Evolutionary conservation across 1,139 yeast genomes (phyloP), one percentile per base, ranked within the genome.

Genomic region (Saccharomyces hybrid): DNA sequence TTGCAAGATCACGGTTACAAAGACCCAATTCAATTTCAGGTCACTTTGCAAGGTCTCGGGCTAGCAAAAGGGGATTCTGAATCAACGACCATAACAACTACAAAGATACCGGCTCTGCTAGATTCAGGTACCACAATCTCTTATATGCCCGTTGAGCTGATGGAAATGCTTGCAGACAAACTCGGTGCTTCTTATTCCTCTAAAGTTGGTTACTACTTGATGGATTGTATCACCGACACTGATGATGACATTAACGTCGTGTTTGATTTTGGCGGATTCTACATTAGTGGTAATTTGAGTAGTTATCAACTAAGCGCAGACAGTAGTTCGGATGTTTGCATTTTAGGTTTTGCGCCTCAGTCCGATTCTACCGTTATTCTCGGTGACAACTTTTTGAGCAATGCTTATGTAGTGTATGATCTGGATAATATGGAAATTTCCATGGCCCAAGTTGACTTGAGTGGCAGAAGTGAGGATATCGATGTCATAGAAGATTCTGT

Each of bases 351-450:
- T 4, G 57, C 69, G 27, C 59, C 65, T 24, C 63, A 70, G 28
- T 66, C 66, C 27, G 70, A 64, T 47, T 65, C 63, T 21, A 52
- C 64, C 0, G 68, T 71, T 52, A 72, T 81, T 14, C 67, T 88
- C 19, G 96, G 96, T 51, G 95, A 87, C 68, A 78, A 83, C 47
- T 83, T 88, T 69, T 72, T 89, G 61, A 78, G 88, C 58, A 75
- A 79, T 54, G 89, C 88, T 9, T 89, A 89, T 65, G 78, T 84
- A 53, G 96, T 88, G 47, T 88, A 80, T 62, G 95, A 89, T 70
- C 72, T 88, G 59, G 89, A 85, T 26, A 80, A 80, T 59, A 71
- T 74, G 54, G 81, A 83, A 64, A 75, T 89, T 29, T 83, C 85
- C 0, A 57, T 89, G 55, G 96, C 95, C 1, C 88, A 79, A 60